phyloP scores from a whole-genome alignment of 1,139 yeast species.

The Yamadazyma friedrichii region DNA sequence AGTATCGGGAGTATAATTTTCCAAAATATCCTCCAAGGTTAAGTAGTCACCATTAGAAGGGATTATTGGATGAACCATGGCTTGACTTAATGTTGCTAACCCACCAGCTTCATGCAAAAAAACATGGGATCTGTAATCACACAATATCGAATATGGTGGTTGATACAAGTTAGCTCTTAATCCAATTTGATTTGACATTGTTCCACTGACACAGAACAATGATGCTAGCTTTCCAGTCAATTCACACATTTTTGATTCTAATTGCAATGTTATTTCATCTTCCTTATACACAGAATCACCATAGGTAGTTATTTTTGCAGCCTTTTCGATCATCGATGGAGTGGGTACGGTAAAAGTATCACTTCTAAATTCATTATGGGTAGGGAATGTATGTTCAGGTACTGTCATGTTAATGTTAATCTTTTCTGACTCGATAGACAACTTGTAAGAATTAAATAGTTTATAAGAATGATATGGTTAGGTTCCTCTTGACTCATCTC shows the following conservation, averaged over 20 bases:
- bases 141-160: conserved; percentile 45
- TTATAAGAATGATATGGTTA: background rate
- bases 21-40: conserved; percentile 39
- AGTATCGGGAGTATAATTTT: conserved; percentile 42
- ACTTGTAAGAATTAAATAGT: background rate
- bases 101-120: conserved; percentile 47
- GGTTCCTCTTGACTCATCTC: background rate
- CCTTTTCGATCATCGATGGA: conserved; percentile 30
- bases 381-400: conserved; percentile 15
- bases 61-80: conserved; percentile 40
- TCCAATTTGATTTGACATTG: conserved; percentile 46
- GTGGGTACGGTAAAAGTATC: conserved; percentile 50
- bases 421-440: background rate
- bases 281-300: conserved; percentile 49
- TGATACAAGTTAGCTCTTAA: conserved; percentile 40
- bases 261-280: conserved; percentile 32
- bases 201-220: conserved; percentile 45
- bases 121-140: conserved; percentile 43
- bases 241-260: conserved; percentile 35
- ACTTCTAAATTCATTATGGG: conserved; percentile 43
- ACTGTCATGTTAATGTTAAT: conserved; percentile 17
- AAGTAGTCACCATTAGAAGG: conserved; percentile 40
- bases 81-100: conserved; percentile 44
- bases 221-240: conserved; percentile 44
- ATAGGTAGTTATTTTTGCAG: conserved; percentile 26